phyloP scores from a whole-genome alignment of 495 filamentous ascomycete species.

The Aspergillus ostianus region DNA sequence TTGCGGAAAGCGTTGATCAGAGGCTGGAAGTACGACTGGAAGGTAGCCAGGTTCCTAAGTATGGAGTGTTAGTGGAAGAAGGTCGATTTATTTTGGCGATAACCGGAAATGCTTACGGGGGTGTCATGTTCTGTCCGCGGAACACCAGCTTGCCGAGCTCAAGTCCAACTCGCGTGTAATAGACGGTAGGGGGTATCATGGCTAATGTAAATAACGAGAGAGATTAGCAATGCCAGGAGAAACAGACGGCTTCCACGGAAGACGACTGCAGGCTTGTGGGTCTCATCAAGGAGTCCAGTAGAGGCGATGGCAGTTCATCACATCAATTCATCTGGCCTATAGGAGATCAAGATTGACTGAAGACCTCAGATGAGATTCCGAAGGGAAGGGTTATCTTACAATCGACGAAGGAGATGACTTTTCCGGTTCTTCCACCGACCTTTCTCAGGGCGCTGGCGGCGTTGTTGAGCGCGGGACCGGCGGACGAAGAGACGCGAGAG shows the following conservation, averaged over 20 bases:
- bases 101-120: conserved; percentile 68
- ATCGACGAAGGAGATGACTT: conserved; percentile 76
- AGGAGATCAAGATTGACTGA: not conserved
- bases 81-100: not conserved
- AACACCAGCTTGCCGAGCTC: conserved; percentile 87
- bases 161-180: conserved; percentile 85
- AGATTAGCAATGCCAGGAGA: conserved; percentile 27
- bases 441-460: conserved; percentile 64
- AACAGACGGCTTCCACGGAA: conserved; percentile 1
- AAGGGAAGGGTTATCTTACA: conserved; percentile 59
- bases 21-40: conserved; percentile 85
- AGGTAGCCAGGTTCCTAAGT: conserved; percentile 62
- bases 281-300: conserved; percentile 25
- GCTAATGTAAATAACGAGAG: conserved; percentile 49
- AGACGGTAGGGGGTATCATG: conserved; percentile 78
- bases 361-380: not conserved
- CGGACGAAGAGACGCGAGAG: conserved; percentile 74
- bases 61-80: conserved; percentile 19
- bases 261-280: conserved; percentile 4
- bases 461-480: conserved; percentile 71
- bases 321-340: not conserved
- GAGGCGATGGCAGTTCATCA: conserved; percentile 7
- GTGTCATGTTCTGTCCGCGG: conserved; percentile 84
- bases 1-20: conserved; percentile 65
- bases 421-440: conserved; percentile 82